These are phyloP conservation scores for Aspergillus fijiensis DNA, from an alignment of 2,329 filamentous ascomycete species.

Conservation along the genomic window DNA sequence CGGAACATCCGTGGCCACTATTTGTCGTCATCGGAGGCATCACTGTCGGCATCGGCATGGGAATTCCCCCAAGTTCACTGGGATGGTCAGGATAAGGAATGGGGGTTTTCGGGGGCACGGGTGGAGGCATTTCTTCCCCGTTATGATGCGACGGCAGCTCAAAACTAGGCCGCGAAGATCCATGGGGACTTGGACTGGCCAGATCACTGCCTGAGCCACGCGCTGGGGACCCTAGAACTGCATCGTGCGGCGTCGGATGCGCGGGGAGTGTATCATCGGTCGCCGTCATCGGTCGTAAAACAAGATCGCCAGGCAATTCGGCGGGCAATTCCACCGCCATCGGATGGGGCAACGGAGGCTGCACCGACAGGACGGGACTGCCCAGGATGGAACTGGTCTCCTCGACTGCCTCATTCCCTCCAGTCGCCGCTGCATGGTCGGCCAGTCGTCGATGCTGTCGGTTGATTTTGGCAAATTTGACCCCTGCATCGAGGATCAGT, in stretches of 20 bases:
- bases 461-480: slow-evolving; percentile 80
- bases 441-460: slow-evolving; percentile 70
- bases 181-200: slow-evolving; percentile 32
- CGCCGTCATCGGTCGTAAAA: slow-evolving; percentile 27
- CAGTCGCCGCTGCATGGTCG: slow-evolving; percentile 41
- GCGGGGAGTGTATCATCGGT: slow-evolving; percentile 33
- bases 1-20: slow-evolving; percentile 11
- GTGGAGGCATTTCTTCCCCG: slow-evolving; percentile 54
- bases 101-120: slow-evolving; percentile 74
- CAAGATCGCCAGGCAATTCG: slow-evolving; percentile 44
- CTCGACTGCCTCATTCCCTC: slow-evolving; percentile 23
- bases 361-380: slow-evolving; percentile 28
- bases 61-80: slow-evolving; percentile 27
- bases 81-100: slow-evolving; percentile 53
- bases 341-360: slow-evolving; percentile 46
- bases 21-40: slow-evolving; percentile 28
- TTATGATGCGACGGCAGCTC: slow-evolving; percentile 26
- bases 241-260: slow-evolving; percentile 33
- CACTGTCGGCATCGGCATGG: slow-evolving; percentile 35
- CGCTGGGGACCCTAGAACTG: slow-evolving; percentile 22
- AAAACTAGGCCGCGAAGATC: slow-evolving; percentile 37
- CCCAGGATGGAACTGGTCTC: slow-evolving; percentile 21
- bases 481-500: slow-evolving; percentile 73
- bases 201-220: slow-evolving; percentile 30
- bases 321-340: slow-evolving; percentile 61